Conservation (phyloP, 306 rosid genomes). For the Rosa lucieae region DNA sequence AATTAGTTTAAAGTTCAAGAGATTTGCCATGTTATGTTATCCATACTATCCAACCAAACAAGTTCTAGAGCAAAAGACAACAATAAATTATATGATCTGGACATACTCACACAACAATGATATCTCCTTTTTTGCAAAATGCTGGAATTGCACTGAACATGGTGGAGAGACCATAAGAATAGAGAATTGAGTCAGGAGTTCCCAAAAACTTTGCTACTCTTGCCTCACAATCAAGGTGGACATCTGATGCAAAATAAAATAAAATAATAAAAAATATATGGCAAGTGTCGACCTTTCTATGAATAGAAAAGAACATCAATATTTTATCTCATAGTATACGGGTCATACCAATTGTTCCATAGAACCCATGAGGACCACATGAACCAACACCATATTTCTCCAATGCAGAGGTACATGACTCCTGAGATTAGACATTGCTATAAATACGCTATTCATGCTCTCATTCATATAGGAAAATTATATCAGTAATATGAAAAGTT, state of each 20-base stretch:
- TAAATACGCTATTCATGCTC: too few species aligned
- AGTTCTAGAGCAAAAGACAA: neutral
- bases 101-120: slow-evolving; percentile 86
- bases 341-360: too few species aligned
- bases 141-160: slow-evolving; percentile 99
- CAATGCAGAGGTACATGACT: too few species aligned
- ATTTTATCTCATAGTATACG: too few species aligned
- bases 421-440: too few species aligned
- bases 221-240: slow-evolving; percentile 99
- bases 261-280: slow-evolving; percentile 5
- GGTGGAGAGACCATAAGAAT: slow-evolving; percentile 94
- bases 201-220: slow-evolving; percentile 96
- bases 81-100: slow-evolving; percentile 15
- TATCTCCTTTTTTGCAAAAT: slow-evolving; percentile 88
- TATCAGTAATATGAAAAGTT: too few species aligned
- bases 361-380: too few species aligned
- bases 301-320: neutral
- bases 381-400: too few species aligned
- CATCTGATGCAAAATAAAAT: slow-evolving; percentile 55
- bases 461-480: too few species aligned
- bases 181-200: slow-evolving; percentile 95
- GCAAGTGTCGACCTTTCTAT: neutral
- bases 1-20: slow-evolving; percentile 14
- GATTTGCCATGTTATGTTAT: slow-evolving; percentile 1
- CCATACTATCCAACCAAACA: neutral